Conservation (phyloP, 129 eudicot species). For the Ambrosia trifida region DNA sequence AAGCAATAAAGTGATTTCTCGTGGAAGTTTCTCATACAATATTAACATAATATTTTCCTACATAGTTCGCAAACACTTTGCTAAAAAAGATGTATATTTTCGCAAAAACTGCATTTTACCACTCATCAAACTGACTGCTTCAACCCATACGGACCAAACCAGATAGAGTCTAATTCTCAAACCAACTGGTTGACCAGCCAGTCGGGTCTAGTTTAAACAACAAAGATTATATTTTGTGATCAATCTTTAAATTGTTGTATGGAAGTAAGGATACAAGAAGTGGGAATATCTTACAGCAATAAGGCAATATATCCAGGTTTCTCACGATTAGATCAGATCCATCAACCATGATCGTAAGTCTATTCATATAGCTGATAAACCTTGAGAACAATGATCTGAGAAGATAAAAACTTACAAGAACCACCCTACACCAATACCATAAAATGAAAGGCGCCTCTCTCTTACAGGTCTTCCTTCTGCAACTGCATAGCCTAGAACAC, state of each 20-base stretch:
- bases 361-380: background rate
- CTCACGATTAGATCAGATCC: slow-evolving; percentile 74
- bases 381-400: background rate
- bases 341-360: background rate
- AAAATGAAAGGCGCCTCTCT: slow-evolving; percentile 83
- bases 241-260: background rate
- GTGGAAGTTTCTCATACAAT: no score
- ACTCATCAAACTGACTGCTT: no score
- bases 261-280: background rate
- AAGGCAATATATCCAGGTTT: slow-evolving; percentile 89
- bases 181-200: no score
- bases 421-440: slow-evolving; percentile 86
- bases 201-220: no score
- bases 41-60: no score
- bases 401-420: slow-evolving; percentile 54
- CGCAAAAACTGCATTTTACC: no score
- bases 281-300: slow-evolving; percentile 69
- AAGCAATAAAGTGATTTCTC: no score
- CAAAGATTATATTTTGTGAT: background rate
- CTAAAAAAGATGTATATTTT: no score
- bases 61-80: no score
- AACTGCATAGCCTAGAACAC: slow-evolving; percentile 70
- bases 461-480: slow-evolving; percentile 91
- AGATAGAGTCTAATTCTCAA: no score
- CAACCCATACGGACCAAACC: no score